These are phyloP conservation scores for Eucalyptus regnans DNA, from an alignment of 345 rosid genomes.

Conservation along the genomic window DNA sequence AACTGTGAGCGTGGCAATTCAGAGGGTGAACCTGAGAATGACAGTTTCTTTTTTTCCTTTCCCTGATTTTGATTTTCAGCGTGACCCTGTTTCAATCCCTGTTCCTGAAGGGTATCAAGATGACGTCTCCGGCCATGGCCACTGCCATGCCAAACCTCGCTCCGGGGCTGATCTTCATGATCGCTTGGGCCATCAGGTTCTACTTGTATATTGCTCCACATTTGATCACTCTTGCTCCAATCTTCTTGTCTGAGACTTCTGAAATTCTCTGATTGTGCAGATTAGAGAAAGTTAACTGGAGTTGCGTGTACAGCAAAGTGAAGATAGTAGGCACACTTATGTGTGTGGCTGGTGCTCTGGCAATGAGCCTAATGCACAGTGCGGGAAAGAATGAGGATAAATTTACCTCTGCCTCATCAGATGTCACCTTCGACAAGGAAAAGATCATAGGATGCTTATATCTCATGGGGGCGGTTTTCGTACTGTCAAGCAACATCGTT, in stretches of 20 bases:
- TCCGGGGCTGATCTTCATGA: constrained; percentile 78
- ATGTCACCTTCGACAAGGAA: constrained; percentile 24
- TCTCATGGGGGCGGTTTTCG: constrained; percentile 70
- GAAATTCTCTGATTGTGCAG: constrained; percentile 15
- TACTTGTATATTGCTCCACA: not conserved
- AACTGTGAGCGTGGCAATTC: not conserved
- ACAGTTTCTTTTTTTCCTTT: not conserved
- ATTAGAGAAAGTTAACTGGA: constrained; percentile 71
- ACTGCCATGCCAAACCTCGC: constrained; percentile 97
- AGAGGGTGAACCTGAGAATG: not conserved
- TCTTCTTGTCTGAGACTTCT: not conserved
- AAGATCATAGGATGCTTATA: constrained; percentile 68
- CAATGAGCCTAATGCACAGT: constrained; percentile 83
- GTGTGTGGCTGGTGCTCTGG: constrained; percentile 69
- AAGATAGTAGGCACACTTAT: constrained; percentile 73
- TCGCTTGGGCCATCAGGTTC: constrained; percentile 78
- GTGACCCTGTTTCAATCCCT: constrained; percentile 68
- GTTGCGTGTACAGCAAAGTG: constrained; percentile 70
- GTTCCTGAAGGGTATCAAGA: constrained; percentile 62
- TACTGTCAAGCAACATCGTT: constrained; percentile 54
- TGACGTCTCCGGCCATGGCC: constrained; percentile 86
- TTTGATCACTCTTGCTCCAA: not conserved
- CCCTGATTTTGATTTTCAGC: constrained; percentile 23
- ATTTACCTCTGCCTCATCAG: not conserved
- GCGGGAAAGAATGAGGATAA: constrained; percentile 9